These are phyloP conservation scores for Kalmanozyma brasiliensis DNA, from an alignment of 1,284 basidiomycete species.

Conservation along the genomic window DNA sequence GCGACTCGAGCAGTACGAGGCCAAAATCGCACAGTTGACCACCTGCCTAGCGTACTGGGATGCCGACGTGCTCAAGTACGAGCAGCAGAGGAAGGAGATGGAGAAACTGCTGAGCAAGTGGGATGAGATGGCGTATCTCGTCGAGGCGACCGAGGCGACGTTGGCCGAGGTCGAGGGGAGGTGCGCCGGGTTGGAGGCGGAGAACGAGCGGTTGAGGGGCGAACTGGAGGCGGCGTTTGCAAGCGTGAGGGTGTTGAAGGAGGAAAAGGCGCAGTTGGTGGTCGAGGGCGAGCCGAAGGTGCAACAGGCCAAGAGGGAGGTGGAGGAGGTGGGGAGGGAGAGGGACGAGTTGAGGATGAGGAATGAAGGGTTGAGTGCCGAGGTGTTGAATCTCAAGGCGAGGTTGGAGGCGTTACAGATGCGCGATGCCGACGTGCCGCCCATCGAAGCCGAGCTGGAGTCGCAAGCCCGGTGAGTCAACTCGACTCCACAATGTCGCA, in stretches of 20 bases:
- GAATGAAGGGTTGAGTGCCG: conserved; percentile 9
- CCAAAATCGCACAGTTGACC: conserved; percentile 48
- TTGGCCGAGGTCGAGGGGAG: conserved; percentile 18
- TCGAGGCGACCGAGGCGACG: conserved; percentile 51
- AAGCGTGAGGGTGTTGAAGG: conserved; percentile 7
- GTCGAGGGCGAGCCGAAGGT: background rate
- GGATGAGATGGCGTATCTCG: conserved; percentile 57
- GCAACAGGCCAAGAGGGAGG: background rate
- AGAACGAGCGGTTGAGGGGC: conserved; percentile 27
- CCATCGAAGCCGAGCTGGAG: background rate
- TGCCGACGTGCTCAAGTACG: conserved; percentile 54
- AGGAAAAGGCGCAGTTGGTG: conserved; percentile 22
- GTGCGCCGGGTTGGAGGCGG: conserved; percentile 21
- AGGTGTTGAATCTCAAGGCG: conserved; percentile 25
- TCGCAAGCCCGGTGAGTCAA: too few species aligned
- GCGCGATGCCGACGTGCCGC: conserved; percentile 2
- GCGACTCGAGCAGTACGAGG: conserved; percentile 52
- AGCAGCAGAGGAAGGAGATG: conserved; percentile 61
- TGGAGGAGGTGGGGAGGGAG: conserved; percentile 7
- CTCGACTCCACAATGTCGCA: too few species aligned
- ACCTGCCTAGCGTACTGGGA: conserved; percentile 58
- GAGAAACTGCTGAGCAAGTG: conserved; percentile 52
- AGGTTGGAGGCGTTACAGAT: conserved; percentile 7
- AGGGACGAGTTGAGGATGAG: conserved; percentile 15
- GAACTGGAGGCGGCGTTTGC: conserved; percentile 16